Percentiles rank a stretch among this genome's conserved stretches.
phyloP scores from a whole-genome alignment of 2,329 filamentous ascomycete species.

The Phoma sp. region DNA sequence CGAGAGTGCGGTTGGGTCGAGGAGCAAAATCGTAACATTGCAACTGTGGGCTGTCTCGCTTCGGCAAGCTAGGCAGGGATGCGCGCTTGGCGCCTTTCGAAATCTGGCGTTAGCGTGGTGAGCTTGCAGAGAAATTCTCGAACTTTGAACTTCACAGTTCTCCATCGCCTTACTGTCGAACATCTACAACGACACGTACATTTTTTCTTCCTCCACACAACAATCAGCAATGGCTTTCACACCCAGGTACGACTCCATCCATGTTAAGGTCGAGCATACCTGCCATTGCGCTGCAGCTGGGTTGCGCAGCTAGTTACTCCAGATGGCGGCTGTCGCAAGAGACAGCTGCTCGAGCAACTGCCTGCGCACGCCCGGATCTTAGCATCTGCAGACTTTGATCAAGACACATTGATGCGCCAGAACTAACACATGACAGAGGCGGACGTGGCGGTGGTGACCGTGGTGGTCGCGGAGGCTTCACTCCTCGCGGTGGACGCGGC shows the following conservation, averaged over 20 bases:
- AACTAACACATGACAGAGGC: conserved; percentile 31
- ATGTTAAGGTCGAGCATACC: conserved; percentile 22
- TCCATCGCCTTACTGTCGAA: conserved; percentile 4
- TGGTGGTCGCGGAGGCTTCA: conserved; percentile 24
- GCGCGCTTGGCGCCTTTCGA: conserved; percentile 5
- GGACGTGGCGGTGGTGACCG: conserved; percentile 44
- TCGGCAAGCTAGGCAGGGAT: conserved; percentile 1
- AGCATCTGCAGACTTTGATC: conserved; percentile 15
- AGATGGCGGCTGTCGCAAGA: conserved; percentile 2
- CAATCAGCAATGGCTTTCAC: conserved; percentile 38
- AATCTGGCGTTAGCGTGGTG: conserved; percentile 9
- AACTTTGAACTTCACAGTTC: conserved; percentile 11
- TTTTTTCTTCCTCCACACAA: conserved; percentile 1
- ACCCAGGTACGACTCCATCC: conserved; percentile 33
- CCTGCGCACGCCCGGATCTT: conserved; percentile 5
- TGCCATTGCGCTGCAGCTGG: conserved; percentile 20
- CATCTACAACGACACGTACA: neutral
- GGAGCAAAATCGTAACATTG: conserved; percentile 32
- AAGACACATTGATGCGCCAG: neutral
- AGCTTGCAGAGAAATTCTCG: conserved; percentile 24
- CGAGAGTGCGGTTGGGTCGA: conserved; percentile 32
- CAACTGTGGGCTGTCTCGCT: conserved; percentile 25
- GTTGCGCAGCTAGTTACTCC: conserved; percentile 11
- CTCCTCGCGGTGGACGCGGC: conserved; percentile 23
- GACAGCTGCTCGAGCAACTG: conserved; percentile 1